Evolutionary conservation across 2,329 filamentous ascomycete genomes (phyloP).

Genomic region (Ustilaginoidea virens): DNA sequence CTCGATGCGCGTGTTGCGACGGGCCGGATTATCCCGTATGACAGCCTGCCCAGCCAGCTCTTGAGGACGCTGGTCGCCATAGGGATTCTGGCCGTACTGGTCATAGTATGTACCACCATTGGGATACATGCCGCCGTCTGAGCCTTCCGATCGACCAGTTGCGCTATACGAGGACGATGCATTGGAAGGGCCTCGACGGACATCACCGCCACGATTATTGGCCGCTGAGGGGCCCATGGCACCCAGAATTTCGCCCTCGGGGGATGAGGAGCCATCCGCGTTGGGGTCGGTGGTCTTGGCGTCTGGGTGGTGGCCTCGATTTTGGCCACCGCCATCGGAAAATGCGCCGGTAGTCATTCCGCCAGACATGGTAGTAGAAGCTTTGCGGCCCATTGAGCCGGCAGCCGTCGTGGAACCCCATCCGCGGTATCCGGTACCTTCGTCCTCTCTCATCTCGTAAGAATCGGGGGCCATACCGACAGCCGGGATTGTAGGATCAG

Average conservation of each 20-base stretch:
- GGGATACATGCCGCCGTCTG: constrained; percentile 35
- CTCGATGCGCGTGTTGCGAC: constrained; percentile 90
- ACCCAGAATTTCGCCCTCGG: constrained; percentile 71
- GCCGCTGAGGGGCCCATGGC: constrained; percentile 61
- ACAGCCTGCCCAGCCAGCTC: constrained; percentile 51
- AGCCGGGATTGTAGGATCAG: constrained; percentile 61
- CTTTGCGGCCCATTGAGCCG: constrained; percentile 61
- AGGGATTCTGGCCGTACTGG: constrained; percentile 43
- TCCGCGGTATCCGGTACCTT: constrained; percentile 70
- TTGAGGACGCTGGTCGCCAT: constrained; percentile 26
- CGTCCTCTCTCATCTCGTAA: constrained; percentile 67
- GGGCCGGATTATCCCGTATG: constrained; percentile 82
- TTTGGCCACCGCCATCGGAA: constrained; percentile 61
- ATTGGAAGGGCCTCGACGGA: constrained; percentile 83
- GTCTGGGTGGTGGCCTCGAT: constrained; percentile 49
- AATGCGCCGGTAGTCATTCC: constrained; percentile 49
- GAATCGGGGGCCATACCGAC: constrained; percentile 31
- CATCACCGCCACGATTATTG: constrained; percentile 49
- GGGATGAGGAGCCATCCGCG: constrained; percentile 33
- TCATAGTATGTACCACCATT: constrained; percentile 38
- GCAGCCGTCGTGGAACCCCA: constrained; percentile 70
- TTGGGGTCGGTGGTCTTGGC: constrained; percentile 53
- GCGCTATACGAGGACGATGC: constrained; percentile 92
- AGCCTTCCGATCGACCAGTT: constrained; percentile 57
- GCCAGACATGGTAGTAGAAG: constrained; percentile 78